Percentiles rank a stretch among this genome's conserved stretches.
Conservation (phyloP, 805 yeast genomes). For the Saturnispora galanensis region DNA sequence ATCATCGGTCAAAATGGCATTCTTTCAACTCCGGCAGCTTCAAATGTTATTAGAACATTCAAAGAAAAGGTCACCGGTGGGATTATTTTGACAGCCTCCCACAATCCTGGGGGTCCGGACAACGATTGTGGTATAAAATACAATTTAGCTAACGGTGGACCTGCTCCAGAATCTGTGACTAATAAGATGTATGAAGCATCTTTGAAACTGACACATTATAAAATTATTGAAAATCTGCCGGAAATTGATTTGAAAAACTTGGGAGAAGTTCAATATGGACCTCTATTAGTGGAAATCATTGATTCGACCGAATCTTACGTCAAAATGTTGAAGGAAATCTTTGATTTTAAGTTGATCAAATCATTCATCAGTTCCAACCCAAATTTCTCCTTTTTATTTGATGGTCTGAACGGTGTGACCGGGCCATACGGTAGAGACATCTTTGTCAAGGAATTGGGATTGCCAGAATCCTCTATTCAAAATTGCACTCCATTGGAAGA, state of each 20-base stretch:
- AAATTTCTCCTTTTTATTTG: constrained; percentile 70
- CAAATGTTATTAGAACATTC: constrained; percentile 76
- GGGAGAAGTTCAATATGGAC: constrained; percentile 45
- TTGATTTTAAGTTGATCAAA: constrained; percentile 77
- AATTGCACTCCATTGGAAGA: constrained; percentile 75
- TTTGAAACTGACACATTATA: constrained; percentile 47
- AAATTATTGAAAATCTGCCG: constrained; percentile 48
- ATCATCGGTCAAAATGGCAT: constrained; percentile 84
- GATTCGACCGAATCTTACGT: constrained; percentile 77
- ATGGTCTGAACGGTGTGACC: constrained; percentile 89
- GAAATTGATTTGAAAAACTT: constrained; percentile 50
- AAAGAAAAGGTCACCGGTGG: constrained; percentile 70
- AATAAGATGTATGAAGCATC: constrained; percentile 73
- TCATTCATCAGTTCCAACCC: constrained; percentile 48
- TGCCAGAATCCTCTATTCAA: constrained; percentile 63
- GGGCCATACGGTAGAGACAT: constrained; percentile 90
- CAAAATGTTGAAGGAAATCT: constrained; percentile 67
- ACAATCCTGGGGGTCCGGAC: constrained; percentile 94
- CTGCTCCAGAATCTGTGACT: constrained; percentile 94
- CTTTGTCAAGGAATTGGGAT: constrained; percentile 75
- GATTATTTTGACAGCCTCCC: constrained; percentile 90
- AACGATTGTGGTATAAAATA: constrained; percentile 94
- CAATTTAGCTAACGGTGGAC: constrained; percentile 92
- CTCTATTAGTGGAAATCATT: constrained; percentile 67
- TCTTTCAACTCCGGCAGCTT: constrained; percentile 92